A percentile compares a stretch with the other conserved stretches of the same genome.
phyloP scores from a whole-genome alignment of 2,329 filamentous ascomycete species.

The Karstenula rhodostoma region DNA sequence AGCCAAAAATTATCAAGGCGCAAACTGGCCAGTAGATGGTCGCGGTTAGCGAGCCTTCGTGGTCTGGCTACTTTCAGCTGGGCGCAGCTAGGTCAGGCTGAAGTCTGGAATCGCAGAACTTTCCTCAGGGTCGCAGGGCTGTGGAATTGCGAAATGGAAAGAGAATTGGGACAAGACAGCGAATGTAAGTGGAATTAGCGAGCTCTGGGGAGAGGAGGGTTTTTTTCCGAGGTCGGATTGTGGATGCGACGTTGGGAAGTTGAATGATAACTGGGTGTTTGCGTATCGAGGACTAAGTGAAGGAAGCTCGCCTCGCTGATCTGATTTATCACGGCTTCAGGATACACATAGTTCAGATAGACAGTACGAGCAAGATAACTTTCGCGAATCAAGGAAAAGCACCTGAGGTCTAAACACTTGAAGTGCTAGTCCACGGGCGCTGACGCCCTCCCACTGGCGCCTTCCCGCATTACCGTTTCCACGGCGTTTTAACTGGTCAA shows the following conservation, averaged over 20 bases:
- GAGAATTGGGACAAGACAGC: no score
- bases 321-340: not conserved
- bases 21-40: not conserved
- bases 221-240: no score
- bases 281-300: no score
- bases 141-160: no score
- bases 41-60: not conserved
- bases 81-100: not conserved
- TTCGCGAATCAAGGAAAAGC: not conserved
- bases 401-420: not conserved
- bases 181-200: no score
- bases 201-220: no score
- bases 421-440: not conserved
- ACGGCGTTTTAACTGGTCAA: not conserved
- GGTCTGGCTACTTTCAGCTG: slow-evolving; percentile 1
- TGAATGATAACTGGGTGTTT: no score
- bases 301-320: no score
- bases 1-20: not conserved
- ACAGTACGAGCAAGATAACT: not conserved
- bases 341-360: not conserved
- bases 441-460: not conserved
- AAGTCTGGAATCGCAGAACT: not conserved
- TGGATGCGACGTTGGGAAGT: no score
- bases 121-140: not conserved
- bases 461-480: not conserved